Evolutionary conservation across 1,284 basidiomycete species (phyloP), one percentile per base, ranked within the genome.

Genomic region (Cryptococcus sp.): DNA sequence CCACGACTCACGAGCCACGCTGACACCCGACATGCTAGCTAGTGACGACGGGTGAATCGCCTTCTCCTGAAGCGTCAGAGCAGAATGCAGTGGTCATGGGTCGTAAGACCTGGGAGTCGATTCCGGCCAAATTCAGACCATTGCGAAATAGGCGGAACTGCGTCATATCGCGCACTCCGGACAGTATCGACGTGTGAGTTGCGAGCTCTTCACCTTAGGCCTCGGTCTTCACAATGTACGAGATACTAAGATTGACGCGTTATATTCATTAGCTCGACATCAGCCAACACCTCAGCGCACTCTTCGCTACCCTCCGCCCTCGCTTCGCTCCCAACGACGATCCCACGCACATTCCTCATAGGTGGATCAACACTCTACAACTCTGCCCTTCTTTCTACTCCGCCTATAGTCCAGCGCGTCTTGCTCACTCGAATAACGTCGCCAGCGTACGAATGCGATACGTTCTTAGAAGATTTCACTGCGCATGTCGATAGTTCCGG

Each of bases 21-120:
- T 17, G 17, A 22, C 41, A 22, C 7, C 23, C 8, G 29, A 34
- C 13, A 7, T 10, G 13, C 29, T 34, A 34, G 46, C 34, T 60
- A 78, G 77, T 76, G 13, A 79, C 77, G 3, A 75, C 73, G 1
- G 75, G 74, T 26, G 64, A 72, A 37, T 19, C 48, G 1, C 38
- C 59, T n/a, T 55, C 65, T 4, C 4, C 19, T 2, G 29, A 50
- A 8, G 45, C 49, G 4, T n/a, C 38, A 1, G 17, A 52, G 10
- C 53, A 77, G 57, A 99, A 99, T 76, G 87, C 85, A 1, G 88
- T 98, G 39, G 81, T 99, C 58, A 99, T 99, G 96, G 96, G 96
- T 6, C 83, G 94, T 49, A 94, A 92, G 70, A 97, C 93, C 19
- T 99, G 96, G 96, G 91, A 96, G 76, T 92, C 91, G 74, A 99